These are phyloP conservation scores for Cantharellus anzutake DNA, from an alignment of 768 basidiomycete genomes.

Conservation along the genomic window DNA sequence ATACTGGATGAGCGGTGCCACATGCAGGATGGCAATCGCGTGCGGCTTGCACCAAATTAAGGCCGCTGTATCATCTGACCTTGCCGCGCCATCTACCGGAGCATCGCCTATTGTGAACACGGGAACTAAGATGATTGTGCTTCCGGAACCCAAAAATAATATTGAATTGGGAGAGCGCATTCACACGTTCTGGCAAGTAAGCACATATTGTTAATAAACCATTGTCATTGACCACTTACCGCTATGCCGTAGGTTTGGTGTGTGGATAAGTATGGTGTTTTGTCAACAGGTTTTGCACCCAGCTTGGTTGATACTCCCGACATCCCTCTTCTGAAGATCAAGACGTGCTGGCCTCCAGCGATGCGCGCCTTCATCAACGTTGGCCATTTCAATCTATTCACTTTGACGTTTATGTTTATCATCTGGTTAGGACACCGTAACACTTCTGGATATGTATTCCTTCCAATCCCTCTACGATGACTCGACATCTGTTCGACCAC, in stretches of 20 bases:
- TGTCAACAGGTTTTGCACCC: neutral
- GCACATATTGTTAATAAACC: neutral
- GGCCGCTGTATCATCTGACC: neutral
- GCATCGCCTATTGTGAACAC: neutral
- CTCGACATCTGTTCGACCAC: neutral
- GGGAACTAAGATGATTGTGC: neutral
- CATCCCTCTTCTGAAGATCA: neutral
- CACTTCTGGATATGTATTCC: neutral
- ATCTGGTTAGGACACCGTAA: neutral
- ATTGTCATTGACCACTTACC: too few relatives aligned
- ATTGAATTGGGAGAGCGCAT: slow-evolving; percentile 8
- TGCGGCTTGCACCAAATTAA: slow-evolving; percentile 8
- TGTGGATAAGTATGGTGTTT: slow-evolving; percentile 1
- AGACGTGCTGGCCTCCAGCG: neutral
- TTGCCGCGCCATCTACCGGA: neutral
- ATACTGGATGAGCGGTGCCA: slow-evolving; percentile 4
- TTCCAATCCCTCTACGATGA: neutral
- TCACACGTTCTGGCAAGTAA: slow-evolving; percentile 9
- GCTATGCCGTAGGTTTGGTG: neutral
- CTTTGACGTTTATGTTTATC: neutral
- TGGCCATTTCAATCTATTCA: neutral
- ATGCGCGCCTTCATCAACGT: neutral
- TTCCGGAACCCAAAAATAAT: neutral
- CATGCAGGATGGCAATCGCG: slow-evolving; percentile 1
- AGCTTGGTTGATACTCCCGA: neutral